These are phyloP conservation scores for Saccharomyces hybrid DNA, from an alignment of 1,139 yeast species.

Conservation along the genomic window DNA sequence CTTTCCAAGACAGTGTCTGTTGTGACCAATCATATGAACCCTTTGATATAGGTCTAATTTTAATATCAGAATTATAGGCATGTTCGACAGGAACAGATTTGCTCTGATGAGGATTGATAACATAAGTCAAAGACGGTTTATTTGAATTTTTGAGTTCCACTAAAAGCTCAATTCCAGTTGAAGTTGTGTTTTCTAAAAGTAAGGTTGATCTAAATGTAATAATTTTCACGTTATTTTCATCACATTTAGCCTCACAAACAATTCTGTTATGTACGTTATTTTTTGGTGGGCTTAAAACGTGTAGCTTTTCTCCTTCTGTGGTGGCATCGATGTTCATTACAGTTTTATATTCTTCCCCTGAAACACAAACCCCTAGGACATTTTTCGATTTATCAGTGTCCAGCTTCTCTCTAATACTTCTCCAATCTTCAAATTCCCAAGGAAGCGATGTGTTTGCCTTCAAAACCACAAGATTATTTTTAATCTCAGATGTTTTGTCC, in stretches of 20 bases:
- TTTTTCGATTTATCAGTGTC: conserved; percentile 57
- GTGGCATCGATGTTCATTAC: conserved; percentile 53
- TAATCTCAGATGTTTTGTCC: conserved; percentile 27
- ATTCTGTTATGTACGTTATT: conserved; percentile 65
- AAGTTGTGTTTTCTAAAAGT: conserved; percentile 51
- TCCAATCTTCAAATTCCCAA: conserved; percentile 97
- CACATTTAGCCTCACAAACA: conserved; percentile 60
- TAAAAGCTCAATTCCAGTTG: conserved; percentile 53
- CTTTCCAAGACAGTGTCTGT: conserved; percentile 57
- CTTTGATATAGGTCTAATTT: conserved; percentile 50
- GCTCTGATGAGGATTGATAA: conserved; percentile 46
- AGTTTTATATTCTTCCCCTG: conserved; percentile 47
- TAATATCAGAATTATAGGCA: conserved; percentile 53
- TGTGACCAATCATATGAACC: conserved; percentile 62
- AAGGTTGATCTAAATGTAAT: conserved; percentile 72
- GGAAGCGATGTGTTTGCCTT: conserved; percentile 49
- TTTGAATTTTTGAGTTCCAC: conserved; percentile 29
- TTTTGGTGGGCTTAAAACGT: conserved; percentile 56
- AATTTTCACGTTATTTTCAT: conserved; percentile 70
- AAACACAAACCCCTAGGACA: conserved; percentile 51
- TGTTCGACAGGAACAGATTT: conserved; percentile 66
- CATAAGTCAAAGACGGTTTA: conserved; percentile 13
- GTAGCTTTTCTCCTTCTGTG: conserved; percentile 80
- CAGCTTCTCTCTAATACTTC: conserved; percentile 70
- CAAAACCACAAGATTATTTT: conserved; percentile 35